Evolutionary conservation across 1,284 basidiomycete genomes (phyloP), one percentile per base, ranked within the genome.

Genomic region (Fistulinella cinereoalba): DNA sequence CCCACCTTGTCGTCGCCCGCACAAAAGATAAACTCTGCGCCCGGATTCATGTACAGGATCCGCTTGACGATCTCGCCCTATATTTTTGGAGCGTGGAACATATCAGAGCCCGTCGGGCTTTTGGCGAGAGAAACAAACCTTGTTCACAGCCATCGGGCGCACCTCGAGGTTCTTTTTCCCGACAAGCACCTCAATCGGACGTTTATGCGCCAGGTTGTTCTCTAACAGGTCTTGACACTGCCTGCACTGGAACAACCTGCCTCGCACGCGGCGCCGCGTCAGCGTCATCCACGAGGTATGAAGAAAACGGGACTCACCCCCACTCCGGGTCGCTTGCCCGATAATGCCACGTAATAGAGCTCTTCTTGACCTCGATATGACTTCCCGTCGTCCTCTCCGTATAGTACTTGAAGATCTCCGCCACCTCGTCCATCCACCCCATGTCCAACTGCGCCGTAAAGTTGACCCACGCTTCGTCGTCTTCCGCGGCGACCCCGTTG

Each of bases 81-180:
- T 38, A n/a, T n/a, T 31, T 22, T 41, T 32, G 6, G 24, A 32
- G 19, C 4, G 13, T 0, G 25, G 22, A 13, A 23, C n/a, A n/a
- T n/a, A n/a, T n/a, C n/a, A n/a, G n/a, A n/a, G n/a, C n/a, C n/a
- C n/a, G n/a, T n/a, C n/a, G n/a, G n/a, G n/a, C n/a, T n/a, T n/a
- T n/a, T n/a, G n/a, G n/a, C n/a, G n/a, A n/a, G n/a, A n/a, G 21
- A 12, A 21, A 51, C 56, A 19, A 55, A 77, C 75, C 79, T 99
- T 97, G 79, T 97, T 98, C 58, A 97, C 83, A 1, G 93, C 94
- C 46, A 90, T 77, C 29, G 95, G 96, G 48, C 96, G 84, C 21
- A 97, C 95, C 72, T 99, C 96, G 43, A 99, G 77, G 68, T 97
- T 98, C 83, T 97, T 98, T 77, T 98, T 98, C 28, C 96, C 96